Conservation (phyloP, 2,329 filamentous ascomycete genomes). For the Thelonectria rubi region DNA sequence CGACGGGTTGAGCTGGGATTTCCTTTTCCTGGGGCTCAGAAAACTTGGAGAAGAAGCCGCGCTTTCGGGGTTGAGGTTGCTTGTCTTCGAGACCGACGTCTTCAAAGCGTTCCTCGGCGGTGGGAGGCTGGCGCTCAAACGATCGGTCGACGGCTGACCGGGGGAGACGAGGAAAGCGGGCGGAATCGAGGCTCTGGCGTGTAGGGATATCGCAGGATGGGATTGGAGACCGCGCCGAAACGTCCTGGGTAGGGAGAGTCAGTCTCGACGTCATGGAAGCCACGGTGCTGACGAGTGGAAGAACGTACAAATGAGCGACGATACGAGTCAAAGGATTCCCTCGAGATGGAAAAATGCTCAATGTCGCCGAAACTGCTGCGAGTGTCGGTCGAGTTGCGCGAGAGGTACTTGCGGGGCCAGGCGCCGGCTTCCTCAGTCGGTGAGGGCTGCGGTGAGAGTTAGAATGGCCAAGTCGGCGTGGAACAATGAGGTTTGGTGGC, state of each 20-base stretch:
- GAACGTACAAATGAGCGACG: constrained; percentile 89
- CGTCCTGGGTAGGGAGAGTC: constrained; percentile 70
- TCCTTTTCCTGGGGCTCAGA: constrained; percentile 64
- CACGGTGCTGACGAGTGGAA: background rate
- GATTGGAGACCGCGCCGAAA: constrained; percentile 86
- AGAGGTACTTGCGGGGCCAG: constrained; percentile 70
- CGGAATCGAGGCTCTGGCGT: constrained; percentile 84
- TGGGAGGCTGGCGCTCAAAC: constrained; percentile 69
- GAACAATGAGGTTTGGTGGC: constrained; percentile 37
- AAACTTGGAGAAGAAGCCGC: constrained; percentile 80
- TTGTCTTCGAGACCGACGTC: constrained; percentile 90
- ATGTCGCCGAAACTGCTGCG: constrained; percentile 77
- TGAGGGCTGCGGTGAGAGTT: constrained; percentile 70
- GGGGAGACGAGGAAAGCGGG: constrained; percentile 69
- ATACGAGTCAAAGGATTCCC: constrained; percentile 97
- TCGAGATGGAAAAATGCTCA: constrained; percentile 93
- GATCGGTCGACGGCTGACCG: constrained; percentile 68
- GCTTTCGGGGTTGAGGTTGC: constrained; percentile 57
- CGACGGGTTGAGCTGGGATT: constrained; percentile 49
- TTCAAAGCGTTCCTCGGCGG: constrained; percentile 84
- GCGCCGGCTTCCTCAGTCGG: constrained; percentile 84
- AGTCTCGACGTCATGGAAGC: constrained; percentile 21
- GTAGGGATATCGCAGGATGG: constrained; percentile 65
- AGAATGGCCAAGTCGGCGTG: constrained; percentile 8
- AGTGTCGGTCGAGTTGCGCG: constrained; percentile 63